Evolutionary conservation across 2,329 filamentous ascomycete genomes (phyloP).

Genomic region (Gnomoniopsis smithogilvyi): DNA sequence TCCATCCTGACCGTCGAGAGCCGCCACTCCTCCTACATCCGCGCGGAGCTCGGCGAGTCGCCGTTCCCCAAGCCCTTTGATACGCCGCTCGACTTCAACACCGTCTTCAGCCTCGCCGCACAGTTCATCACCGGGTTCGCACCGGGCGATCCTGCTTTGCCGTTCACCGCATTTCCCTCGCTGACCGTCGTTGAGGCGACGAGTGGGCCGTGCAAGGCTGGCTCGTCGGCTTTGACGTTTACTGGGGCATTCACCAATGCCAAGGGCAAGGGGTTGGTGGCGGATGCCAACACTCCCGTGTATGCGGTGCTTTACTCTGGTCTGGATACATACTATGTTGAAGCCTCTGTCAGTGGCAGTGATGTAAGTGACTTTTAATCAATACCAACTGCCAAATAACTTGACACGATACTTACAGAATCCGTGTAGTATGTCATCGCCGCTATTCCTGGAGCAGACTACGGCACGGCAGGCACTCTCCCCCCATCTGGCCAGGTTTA

Average conservation of each 20-base stretch:
- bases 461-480: conserved; percentile 2
- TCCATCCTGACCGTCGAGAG: conserved; percentile 64
- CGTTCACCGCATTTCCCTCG: conserved; percentile 58
- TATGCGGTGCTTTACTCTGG: conserved; percentile 26
- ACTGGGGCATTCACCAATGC: conserved; percentile 22
- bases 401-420: not conserved
- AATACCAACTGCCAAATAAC: no score
- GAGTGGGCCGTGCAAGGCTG: conserved; percentile 15
- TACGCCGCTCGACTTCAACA: conserved; percentile 52
- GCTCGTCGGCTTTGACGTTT: conserved; percentile 20
- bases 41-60: conserved; percentile 41
- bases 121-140: conserved; percentile 60
- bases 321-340: conserved; percentile 25
- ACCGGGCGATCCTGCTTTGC: conserved; percentile 48
- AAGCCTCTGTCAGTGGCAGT: conserved; percentile 12
- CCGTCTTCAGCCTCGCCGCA: conserved; percentile 63
- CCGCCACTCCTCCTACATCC: conserved; percentile 61
- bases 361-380: conserved; percentile 17
- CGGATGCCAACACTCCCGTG: conserved; percentile 10
- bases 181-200: conserved; percentile 30
- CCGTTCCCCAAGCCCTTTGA: conserved; percentile 61
- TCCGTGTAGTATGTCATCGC: conserved; percentile 14
- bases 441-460: conserved; percentile 17
- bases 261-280: conserved; percentile 10
- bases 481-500: conserved; percentile 35